Evolutionary conservation across 768 basidiomycete genomes (phyloP), one percentile per base, ranked within the genome.

Genomic region (Tylopilus cervinicoccineus): DNA sequence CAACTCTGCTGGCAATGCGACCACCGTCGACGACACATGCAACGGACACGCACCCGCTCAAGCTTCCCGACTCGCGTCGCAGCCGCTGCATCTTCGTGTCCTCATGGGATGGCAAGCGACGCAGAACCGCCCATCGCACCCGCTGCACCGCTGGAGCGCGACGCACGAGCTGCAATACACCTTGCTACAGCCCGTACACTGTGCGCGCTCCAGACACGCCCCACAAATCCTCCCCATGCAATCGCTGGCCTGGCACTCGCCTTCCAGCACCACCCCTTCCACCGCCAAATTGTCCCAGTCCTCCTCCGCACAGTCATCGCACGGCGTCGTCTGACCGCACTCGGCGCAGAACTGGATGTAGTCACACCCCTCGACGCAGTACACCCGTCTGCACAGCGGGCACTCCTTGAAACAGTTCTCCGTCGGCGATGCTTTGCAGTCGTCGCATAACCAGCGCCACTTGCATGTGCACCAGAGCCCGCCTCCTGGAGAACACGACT

Each of bases 261-360:
- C 46, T 13, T 43, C 12, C 7, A 61, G 45, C 6, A 3, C 11
- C 12, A 60, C 47, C 29, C 47, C 59, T 4, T 60, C 60, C 39
- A 3, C 5, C 41, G 29, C 40, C 7, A 1, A 38, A 2, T 23
- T 13, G 5, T 37, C 27, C 52, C 43, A 41, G 5, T 65, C 61
- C 48, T 61, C 61, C 45, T 64, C 64, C 13, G 28, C 34, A 29
- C 62, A 66, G 33, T 63, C 62, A 4, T 64, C 46, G 41, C 64
- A 63, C 38, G 58, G 14, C 43, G 52, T 55, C 41, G 55, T 50
- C 22, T 53, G 56, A 36, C 31, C 42, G 26, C 62, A 63, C 19
- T 52, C 55, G 31, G 17, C 7, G 33, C 62, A 63, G n/a, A 31
- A 51, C 16, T 40, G 43, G 14, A 63, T 63, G 40, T 66, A 63